Evolutionary conservation across 495 filamentous ascomycete genomes (phyloP).

Genomic region (Aspergillus haitiensis): DNA sequence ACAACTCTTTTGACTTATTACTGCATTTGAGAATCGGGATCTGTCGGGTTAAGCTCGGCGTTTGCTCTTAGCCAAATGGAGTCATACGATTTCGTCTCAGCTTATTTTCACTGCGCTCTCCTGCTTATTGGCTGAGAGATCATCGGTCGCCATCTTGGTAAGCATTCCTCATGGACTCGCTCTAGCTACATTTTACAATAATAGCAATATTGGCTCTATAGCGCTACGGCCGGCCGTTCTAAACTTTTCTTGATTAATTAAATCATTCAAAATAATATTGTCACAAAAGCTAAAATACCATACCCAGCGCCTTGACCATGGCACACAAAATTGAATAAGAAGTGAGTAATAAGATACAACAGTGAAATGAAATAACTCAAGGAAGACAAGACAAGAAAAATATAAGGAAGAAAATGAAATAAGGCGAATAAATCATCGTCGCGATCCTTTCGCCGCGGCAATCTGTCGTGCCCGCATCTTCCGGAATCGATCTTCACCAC

Average conservation of each 20-base stretch:
- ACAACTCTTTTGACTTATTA: too few relatives aligned
- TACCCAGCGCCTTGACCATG: slow-evolving; percentile 10
- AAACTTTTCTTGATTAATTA: too few relatives aligned
- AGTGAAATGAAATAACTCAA: slow-evolving; percentile 14
- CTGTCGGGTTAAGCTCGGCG: slow-evolving; percentile 30
- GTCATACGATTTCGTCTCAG: slow-evolving; percentile 16
- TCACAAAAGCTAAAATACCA: not conserved
- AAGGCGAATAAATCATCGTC: slow-evolving; percentile 24
- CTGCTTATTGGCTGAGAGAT: not conserved
- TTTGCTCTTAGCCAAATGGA: slow-evolving; percentile 7
- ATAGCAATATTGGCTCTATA: too few relatives aligned
- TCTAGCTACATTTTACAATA: too few relatives aligned
- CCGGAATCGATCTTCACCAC: slow-evolving; percentile 77
- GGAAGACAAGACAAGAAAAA: slow-evolving; percentile 16
- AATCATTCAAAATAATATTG: too few relatives aligned
- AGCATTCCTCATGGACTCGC: too few relatives aligned
- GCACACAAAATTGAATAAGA: not conserved
- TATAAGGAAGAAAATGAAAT: slow-evolving; percentile 5
- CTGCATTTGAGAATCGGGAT: slow-evolving; percentile 9
- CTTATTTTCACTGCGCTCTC: not conserved
- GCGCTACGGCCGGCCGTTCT: too few relatives aligned
- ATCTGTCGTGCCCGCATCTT: slow-evolving; percentile 74
- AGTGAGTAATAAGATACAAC: not conserved
- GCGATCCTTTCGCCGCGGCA: slow-evolving; percentile 50
- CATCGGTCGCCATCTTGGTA: too few relatives aligned